phyloP scores from a whole-genome alignment of 192 early-diverging fungal species.

The Backusella liffmaniae region DNA sequence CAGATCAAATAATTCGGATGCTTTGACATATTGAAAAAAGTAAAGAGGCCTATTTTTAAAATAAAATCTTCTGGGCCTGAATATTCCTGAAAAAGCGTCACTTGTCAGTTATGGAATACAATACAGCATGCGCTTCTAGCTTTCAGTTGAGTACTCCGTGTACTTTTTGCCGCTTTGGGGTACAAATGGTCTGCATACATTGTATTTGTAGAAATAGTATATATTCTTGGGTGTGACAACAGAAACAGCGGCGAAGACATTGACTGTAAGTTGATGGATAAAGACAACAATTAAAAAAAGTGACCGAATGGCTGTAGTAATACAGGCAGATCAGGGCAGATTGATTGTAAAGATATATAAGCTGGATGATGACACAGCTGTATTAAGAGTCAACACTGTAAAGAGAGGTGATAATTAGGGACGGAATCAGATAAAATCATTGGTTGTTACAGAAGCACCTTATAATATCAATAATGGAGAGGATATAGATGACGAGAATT shows the following conservation, averaged over 20 bases:
- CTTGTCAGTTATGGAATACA: too few species aligned
- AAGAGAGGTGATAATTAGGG: background rate
- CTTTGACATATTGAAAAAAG: too few species aligned
- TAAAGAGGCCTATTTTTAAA: too few species aligned
- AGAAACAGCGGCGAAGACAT: background rate
- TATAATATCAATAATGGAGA: background rate
- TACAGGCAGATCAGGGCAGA: conserved; percentile 31
- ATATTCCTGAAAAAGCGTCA: too few species aligned
- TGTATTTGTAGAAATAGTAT: conserved; percentile 41
- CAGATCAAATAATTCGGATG: too few species aligned
- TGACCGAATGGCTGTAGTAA: conserved; percentile 24
- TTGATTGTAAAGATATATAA: conserved; percentile 14
- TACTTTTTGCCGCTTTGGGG: conserved; percentile 46
- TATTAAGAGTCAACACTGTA: background rate
- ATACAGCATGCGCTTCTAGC: too few species aligned
- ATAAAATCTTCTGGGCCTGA: too few species aligned
- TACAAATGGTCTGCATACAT: conserved; percentile 29
- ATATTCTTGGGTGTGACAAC: too few species aligned
- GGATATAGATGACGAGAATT: too few species aligned
- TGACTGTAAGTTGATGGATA: conserved; percentile 40
- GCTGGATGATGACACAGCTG: background rate
- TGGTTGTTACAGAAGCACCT: background rate
- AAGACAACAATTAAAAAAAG: conserved; percentile 10
- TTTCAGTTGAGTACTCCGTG: too few species aligned
- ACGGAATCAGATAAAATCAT: background rate